Evolutionary conservation across 352 stramenopile species (phyloP).

Genomic region (Phytophthora pini): DNA sequence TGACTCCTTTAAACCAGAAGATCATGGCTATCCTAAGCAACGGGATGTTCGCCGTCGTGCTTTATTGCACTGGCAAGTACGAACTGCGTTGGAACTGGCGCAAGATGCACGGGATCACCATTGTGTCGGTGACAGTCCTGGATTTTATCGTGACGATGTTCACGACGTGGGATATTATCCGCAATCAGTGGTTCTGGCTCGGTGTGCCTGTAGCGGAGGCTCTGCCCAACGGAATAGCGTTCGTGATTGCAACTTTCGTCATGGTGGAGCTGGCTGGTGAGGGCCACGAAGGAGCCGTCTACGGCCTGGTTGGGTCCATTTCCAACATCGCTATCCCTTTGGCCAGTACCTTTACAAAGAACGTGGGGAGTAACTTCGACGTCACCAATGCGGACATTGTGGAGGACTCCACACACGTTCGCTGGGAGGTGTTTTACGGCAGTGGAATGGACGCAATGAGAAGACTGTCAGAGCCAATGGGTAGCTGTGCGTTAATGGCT

Average conservation of each 20-base stretch:
- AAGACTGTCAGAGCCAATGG: no score
- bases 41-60: conserved; percentile 28
- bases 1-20: conserved; percentile 40
- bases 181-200: conserved; percentile 59
- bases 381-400: conserved; percentile 52
- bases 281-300: conserved; percentile 48
- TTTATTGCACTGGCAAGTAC: conserved; percentile 43
- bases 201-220: conserved; percentile 38
- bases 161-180: conserved; percentile 45
- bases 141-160: conserved; percentile 39
- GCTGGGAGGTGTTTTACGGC: conserved; percentile 51
- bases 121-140: conserved; percentile 35
- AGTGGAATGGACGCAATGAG: no score
- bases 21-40: conserved; percentile 42
- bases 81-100: conserved; percentile 48
- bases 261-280: conserved; percentile 53
- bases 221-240: conserved; percentile 43
- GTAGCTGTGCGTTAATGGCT: no score
- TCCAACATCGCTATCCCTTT: conserved; percentile 48
- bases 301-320: conserved; percentile 48
- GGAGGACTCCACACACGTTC: conserved; percentile 34
- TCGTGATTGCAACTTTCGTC: conserved; percentile 47
- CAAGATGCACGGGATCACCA: conserved; percentile 30
- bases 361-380: conserved; percentile 41
- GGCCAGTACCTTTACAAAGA: conserved; percentile 43